Evolutionary conservation across 106 monocot species (phyloP), one percentile per base, ranked within the genome.

Genomic region (Gastrodia elata): DNA sequence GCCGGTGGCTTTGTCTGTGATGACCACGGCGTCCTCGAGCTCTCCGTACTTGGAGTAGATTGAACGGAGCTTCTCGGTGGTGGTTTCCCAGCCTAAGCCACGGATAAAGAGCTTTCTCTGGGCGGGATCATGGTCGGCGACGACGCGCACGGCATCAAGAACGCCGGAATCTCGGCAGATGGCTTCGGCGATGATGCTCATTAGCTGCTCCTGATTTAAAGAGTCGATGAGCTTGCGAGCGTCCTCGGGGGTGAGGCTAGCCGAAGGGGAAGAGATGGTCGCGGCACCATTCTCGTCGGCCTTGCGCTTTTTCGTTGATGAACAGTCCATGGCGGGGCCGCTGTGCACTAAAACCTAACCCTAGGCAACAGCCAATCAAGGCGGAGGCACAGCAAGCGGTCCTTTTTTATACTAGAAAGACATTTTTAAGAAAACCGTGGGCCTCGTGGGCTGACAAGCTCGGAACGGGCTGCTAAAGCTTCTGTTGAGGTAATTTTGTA

Each of bases 51-150:
- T 7, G 27, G 89, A 84, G 82, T 92, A 96, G 71, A 88, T 64
- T 61, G 77, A 49, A 37, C 87, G 87, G 61, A 96, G 85, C 48
- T 77, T 73, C 0, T 96, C 92, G 39, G 83, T 79, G 46, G 89
- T 87, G 69, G 92, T 96, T 8, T 96, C 95, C 95, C 92, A 90
- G 9, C 89, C 87, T 49, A 96, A 92, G 35, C 95, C 95, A 68
- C 89, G 95, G 77, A 92, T 82, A 81, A 96, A 96, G 72, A 96
- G 92, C 84, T 96, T 96, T n/a, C 92, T 79, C 44, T 84, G 89
- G 11, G 82, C 55, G 20, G 71, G 82, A 56, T 90, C 89, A 18
- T 78, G 78, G 75, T 84, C 79, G 42, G 89, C 85, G 74, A 82
- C 30, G 24, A 80, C 8, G 8, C 89, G 92, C 8, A 92, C 86